Percentiles rank a stretch among this genome's conserved stretches.
These are phyloP conservation scores for Drechslerella stenobrocha DNA, from an alignment of 2,329 filamentous ascomycete genomes.

Conservation along the genomic window DNA sequence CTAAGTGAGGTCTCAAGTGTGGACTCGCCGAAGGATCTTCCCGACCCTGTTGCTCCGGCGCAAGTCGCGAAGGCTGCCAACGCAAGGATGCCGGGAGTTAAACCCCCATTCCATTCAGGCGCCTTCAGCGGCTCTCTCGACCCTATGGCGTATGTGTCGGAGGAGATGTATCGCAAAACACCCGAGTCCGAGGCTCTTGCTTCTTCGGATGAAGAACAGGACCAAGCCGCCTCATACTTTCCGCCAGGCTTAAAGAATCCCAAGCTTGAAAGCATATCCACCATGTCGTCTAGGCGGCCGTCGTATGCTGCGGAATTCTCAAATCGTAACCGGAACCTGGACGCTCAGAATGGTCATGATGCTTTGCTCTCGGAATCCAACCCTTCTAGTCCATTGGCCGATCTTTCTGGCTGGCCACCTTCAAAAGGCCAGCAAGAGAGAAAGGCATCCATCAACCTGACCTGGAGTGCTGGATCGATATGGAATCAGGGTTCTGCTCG, in stretches of 20 bases:
- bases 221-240: conserved; percentile 64
- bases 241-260: conserved; percentile 60
- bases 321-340: conserved; percentile 70
- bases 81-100: conserved; percentile 44
- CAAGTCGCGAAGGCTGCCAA: conserved; percentile 38
- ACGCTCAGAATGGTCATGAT: conserved; percentile 70
- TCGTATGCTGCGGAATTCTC: conserved; percentile 82
- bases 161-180: conserved; percentile 66
- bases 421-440: conserved; percentile 62
- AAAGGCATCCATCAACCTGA: conserved; percentile 57
- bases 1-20: conserved; percentile 53
- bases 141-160: conserved; percentile 44
- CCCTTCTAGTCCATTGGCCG: conserved; percentile 75
- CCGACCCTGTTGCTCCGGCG: conserved; percentile 48
- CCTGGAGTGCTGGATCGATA: conserved; percentile 69
- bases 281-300: conserved; percentile 65
- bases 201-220: conserved; percentile 89
- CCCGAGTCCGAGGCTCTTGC: conserved; percentile 92
- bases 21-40: conserved; percentile 51
- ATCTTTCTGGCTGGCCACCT: conserved; percentile 60
- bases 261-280: conserved; percentile 58
- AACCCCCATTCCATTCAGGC: conserved; percentile 44
- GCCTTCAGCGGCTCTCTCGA: conserved; percentile 43
- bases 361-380: conserved; percentile 80
- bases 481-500: conserved; percentile 76